phyloP scores from a whole-genome alignment of 2,329 filamentous ascomycete species.

The Ophiobolus disseminans region DNA sequence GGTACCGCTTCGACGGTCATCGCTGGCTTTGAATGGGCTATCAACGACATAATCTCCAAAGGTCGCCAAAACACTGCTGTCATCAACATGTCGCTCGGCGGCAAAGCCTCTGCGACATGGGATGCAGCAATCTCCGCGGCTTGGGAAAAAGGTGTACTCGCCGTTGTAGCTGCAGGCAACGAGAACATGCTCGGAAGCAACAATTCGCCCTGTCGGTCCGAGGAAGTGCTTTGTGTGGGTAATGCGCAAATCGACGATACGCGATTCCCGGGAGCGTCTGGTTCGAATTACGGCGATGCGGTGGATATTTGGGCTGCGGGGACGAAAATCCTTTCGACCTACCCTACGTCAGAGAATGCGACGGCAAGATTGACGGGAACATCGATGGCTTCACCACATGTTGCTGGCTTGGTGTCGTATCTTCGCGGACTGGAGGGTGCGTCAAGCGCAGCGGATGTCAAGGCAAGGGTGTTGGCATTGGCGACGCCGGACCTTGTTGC shows the following conservation, averaged over 20 bases:
- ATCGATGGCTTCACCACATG: constrained; percentile 71
- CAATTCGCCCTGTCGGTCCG: constrained; percentile 42
- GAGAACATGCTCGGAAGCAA: constrained; percentile 31
- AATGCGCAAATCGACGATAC: constrained; percentile 37
- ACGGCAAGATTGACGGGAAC: constrained; percentile 62
- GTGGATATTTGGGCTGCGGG: constrained; percentile 51
- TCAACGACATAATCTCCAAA: constrained; percentile 43
- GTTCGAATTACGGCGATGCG: constrained; percentile 48
- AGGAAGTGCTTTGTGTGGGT: constrained; percentile 47
- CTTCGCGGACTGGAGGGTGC: constrained; percentile 62
- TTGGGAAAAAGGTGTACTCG: constrained; percentile 41
- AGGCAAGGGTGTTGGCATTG: constrained; percentile 27
- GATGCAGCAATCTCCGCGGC: constrained; percentile 45
- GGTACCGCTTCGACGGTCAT: constrained; percentile 35
- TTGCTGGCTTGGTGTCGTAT: constrained; percentile 73
- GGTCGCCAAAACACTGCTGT: constrained; percentile 37
- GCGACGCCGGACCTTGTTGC: constrained; percentile 29
- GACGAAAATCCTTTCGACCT: constrained; percentile 55
- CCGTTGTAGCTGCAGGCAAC: constrained; percentile 48
- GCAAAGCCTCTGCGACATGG: constrained; percentile 30
- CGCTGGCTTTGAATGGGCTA: constrained; percentile 43
- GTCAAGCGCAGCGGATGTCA: constrained; percentile 24
- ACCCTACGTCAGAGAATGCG: constrained; percentile 51
- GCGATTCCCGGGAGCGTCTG: constrained; percentile 23
- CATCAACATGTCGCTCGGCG: constrained; percentile 50